phyloP scores from a whole-genome alignment of 2,329 filamentous ascomycete species.

The Phoma sp. region DNA sequence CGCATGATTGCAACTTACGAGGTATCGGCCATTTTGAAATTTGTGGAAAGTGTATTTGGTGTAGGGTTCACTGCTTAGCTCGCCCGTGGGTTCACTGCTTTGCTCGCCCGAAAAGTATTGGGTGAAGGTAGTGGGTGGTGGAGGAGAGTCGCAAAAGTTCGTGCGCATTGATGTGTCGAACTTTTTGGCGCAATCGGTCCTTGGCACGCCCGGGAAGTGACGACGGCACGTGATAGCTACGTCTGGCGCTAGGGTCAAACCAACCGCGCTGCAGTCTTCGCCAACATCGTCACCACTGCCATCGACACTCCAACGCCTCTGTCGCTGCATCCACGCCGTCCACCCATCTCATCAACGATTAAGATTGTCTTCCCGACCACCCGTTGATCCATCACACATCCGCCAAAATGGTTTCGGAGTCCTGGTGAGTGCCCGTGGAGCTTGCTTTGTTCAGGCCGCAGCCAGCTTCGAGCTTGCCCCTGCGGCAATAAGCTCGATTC shows the following conservation, averaged over 20 bases:
- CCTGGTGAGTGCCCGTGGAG: constrained; percentile 70
- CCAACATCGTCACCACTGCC: constrained; percentile 46
- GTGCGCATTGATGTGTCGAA: not conserved
- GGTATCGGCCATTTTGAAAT: constrained; percentile 35
- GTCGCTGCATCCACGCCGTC: constrained; percentile 35
- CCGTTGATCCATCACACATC: constrained; percentile 28
- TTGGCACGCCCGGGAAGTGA: constrained; percentile 1
- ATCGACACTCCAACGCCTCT: constrained; percentile 36
- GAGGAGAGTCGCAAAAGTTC: constrained; percentile 17
- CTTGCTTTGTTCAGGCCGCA: constrained; percentile 34
- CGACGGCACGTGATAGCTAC: constrained; percentile 27
- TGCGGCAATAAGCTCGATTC: constrained; percentile 44
- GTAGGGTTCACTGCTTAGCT: constrained; percentile 45
- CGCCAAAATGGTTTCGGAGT: constrained; percentile 75
- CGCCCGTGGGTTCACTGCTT: constrained; percentile 45
- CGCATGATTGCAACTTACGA: constrained; percentile 1
- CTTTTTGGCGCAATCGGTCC: constrained; percentile 10
- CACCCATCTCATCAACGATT: constrained; percentile 41
- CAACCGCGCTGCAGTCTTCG: constrained; percentile 25
- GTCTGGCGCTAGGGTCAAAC: constrained; percentile 21
- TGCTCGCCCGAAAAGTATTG: constrained; percentile 36
- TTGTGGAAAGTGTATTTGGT: constrained; percentile 7
- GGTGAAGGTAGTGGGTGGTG: constrained; percentile 13
- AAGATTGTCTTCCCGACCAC: constrained; percentile 25
- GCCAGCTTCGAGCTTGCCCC: constrained; percentile 47